Percentiles rank a stretch among this genome's conserved stretches.
Evolutionary conservation across 495 filamentous ascomycete genomes (phyloP).

Genomic region (Arthonia radiata): DNA sequence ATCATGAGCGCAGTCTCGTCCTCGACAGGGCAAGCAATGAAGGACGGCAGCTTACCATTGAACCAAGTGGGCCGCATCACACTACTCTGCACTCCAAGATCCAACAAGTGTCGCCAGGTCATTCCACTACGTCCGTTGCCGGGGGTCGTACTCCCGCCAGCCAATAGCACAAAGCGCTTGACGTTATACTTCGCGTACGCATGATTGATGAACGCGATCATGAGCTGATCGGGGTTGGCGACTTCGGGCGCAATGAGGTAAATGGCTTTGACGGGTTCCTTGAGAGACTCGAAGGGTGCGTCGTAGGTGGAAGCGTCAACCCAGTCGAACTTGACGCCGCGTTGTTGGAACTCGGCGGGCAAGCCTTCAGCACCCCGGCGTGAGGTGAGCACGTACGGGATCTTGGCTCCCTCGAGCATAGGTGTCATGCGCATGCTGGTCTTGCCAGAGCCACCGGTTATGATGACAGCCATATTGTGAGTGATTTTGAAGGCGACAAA

Average conservation of each 20-base stretch:
- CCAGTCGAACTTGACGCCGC: constrained; percentile 24
- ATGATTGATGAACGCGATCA: constrained; percentile 14
- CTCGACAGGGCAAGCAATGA: too few relatives aligned
- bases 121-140: constrained; percentile 14
- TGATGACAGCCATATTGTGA: constrained; percentile 16
- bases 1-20: too few relatives aligned
- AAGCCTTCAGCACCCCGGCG: too few relatives aligned
- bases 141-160: constrained; percentile 14
- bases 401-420: constrained; percentile 11
- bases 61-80: constrained; percentile 22
- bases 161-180: constrained; percentile 20
- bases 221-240: constrained; percentile 7
- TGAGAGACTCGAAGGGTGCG: constrained; percentile 8
- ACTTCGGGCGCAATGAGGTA: constrained; percentile 16
- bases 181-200: constrained; percentile 14
- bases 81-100: constrained; percentile 18
- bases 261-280: constrained; percentile 11
- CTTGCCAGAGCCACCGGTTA: constrained; percentile 25
- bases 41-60: constrained; percentile 17
- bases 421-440: constrained; percentile 17
- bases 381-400: too few relatives aligned
- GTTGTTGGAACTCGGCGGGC: constrained; percentile 1
- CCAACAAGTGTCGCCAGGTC: constrained; percentile 15
- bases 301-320: constrained; percentile 16
- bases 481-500: too few relatives aligned